Evolutionary conservation across 768 basidiomycete species (phyloP).

Genomic region (Psilocybe sp.): DNA sequence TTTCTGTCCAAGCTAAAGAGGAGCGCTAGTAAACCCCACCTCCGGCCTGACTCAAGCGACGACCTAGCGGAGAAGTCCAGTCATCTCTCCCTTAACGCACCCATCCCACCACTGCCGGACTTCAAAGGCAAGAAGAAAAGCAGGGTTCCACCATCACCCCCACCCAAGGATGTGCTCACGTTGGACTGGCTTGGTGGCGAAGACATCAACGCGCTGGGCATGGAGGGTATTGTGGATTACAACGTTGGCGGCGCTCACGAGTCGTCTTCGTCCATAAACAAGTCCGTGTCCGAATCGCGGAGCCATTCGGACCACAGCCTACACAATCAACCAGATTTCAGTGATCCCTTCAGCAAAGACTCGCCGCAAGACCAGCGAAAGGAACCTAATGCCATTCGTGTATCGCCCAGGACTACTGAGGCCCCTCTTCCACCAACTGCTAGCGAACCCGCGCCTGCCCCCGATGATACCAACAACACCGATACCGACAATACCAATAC

Average conservation of each 20-base stretch:
- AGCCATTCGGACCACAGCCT: conserved; percentile 25
- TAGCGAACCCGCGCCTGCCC: too few relatives aligned
- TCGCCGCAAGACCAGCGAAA: conserved; percentile 22
- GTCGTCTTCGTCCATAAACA: conserved; percentile 35
- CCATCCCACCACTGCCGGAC: conserved; percentile 21
- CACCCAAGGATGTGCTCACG: conserved; percentile 23
- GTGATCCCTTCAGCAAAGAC: conserved; percentile 36
- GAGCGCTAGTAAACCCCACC: conserved; percentile 34
- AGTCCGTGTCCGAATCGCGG: conserved; percentile 31
- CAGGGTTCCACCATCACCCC: conserved; percentile 26
- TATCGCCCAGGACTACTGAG: conserved; percentile 34
- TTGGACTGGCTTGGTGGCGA: conserved; percentile 54
- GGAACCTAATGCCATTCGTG: conserved; percentile 16
- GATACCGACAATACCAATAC: conserved; percentile 35
- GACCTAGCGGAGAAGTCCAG: conserved; percentile 30
- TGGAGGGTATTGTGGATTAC: conserved; percentile 79
- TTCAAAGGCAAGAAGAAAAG: conserved; percentile 21
- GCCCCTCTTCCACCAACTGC: too few relatives aligned
- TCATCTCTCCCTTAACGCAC: conserved; percentile 29
- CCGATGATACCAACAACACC: conserved; percentile 45
- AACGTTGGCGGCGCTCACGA: conserved; percentile 13
- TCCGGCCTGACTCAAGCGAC: conserved; percentile 31
- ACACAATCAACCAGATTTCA: conserved; percentile 28
- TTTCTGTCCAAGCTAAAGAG: conserved; percentile 41
- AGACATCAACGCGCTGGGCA: conserved; percentile 52